Evolutionary conservation across 148 eudicot genomes (phyloP).

Genomic region (Cornus suecica): DNA sequence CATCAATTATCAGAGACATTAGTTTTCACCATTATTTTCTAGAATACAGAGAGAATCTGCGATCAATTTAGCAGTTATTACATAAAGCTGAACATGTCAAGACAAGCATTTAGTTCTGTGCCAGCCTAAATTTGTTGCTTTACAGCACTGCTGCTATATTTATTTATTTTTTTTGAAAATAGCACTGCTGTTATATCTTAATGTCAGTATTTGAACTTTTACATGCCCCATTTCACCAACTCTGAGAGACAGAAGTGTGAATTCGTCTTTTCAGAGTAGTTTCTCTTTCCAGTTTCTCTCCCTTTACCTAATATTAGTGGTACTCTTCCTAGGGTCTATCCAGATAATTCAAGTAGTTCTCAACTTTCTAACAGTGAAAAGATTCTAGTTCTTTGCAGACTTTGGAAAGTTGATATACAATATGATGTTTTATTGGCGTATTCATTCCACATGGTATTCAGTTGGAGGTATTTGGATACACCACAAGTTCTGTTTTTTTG

Average conservation of each 20-base stretch:
- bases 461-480: not conserved
- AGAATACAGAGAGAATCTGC: not conserved
- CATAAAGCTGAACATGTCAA: not conserved
- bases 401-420: not conserved
- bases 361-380: not conserved
- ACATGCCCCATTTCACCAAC: not conserved
- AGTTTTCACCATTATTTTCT: not conserved
- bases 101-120: not conserved
- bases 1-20: not conserved
- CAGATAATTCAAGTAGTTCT: not conserved
- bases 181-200: not conserved
- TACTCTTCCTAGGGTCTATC: not conserved
- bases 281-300: not conserved
- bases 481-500: not conserved
- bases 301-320: not conserved
- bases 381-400: not conserved
- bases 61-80: not conserved
- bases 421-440: not conserved
- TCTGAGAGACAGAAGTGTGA: not conserved
- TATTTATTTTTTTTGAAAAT: no score
- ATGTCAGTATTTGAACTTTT: not conserved
- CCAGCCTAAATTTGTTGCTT: not conserved
- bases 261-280: no score
- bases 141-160: not conserved
- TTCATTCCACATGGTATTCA: not conserved